Evolutionary conservation across 257 asterid species (phyloP).

Genomic region (Pogostemon cablin): DNA sequence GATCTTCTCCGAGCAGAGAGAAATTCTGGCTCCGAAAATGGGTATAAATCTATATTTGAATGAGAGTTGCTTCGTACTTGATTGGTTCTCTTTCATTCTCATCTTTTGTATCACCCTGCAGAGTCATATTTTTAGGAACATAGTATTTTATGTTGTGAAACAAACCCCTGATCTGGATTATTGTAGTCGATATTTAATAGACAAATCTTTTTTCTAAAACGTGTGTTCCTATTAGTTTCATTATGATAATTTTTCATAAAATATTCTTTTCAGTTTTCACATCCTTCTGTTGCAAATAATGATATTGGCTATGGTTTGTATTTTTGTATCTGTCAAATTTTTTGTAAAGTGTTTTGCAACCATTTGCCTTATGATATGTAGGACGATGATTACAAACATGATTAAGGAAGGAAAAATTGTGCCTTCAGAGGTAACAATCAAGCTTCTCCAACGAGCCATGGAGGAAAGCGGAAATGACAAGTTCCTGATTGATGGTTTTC

Average conservation of each 20-base stretch:
- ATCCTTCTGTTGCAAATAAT: conserved; percentile 1
- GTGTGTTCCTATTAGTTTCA: neutral
- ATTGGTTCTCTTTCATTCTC: conserved; percentile 11
- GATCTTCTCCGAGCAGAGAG: conserved; percentile 95
- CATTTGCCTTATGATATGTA: conserved; percentile 33
- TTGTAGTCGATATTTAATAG: conserved; percentile 5
- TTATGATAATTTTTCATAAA: neutral
- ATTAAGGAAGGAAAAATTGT: conserved; percentile 90
- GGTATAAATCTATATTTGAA: conserved; percentile 39
- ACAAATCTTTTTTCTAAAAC: neutral
- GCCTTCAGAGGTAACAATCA: conserved; percentile 87
- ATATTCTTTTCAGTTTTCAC: neutral
- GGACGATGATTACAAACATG: conserved; percentile 85
- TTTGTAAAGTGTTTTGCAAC: neutral
- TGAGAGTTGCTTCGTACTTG: conserved; percentile 29
- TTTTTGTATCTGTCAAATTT: neutral
- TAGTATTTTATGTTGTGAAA: neutral
- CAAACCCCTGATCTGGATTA: conserved; percentile 1
- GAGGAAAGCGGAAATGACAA: conserved; percentile 71
- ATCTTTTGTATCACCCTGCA: neutral
- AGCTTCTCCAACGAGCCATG: conserved; percentile 79
- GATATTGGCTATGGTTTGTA: neutral
- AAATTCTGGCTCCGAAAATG: conserved; percentile 68
- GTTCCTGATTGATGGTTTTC: conserved; percentile 96
- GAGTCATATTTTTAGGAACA: neutral